Evolutionary conservation across 1,284 basidiomycete species (phyloP), one percentile per base, ranked within the genome.

Genomic region (Vanrija sp.): DNA sequence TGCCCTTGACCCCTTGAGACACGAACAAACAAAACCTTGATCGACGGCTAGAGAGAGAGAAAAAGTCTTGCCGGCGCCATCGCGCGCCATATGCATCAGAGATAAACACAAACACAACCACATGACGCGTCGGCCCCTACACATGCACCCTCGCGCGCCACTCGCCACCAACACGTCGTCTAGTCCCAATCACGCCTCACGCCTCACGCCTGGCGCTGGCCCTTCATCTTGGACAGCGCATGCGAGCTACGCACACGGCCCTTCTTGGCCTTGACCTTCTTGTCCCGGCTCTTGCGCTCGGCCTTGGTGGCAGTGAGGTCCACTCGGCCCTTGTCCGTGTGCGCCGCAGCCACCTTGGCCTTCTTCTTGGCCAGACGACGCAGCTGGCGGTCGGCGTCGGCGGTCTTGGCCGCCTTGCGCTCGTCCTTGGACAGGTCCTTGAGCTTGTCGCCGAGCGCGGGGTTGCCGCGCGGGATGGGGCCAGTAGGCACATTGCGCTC

Each of bases 321-420:
- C 31, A 75, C 66, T 1, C 64, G 65, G 72, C 92, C 90, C 81
- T 93, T 95, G 37, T 65, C 64, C 22, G 19, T 38, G 46, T 57
- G 57, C 20, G 47, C 57, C 43, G 60, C 27, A 5, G 53, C 53
- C 15, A 58, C 49, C 45, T 64, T 64, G 46, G 83, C 79, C 75
- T 87, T 86, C 77, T 94, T 94, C 83, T 96, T 96, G 44, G 89
- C 89, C 66, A 93, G 69, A 48, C 93, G 81, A 48, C 93, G 78
- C 41, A 86, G 87, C 43, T 90, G 79, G 41, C 93, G 84, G 50
- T 88, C 87, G 0, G 84, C 80, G 67, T 96, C 87, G 16, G 80
- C 66, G 0, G 84, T 80, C 76, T 97, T 97, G 63, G 79, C 83
- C 41, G 82, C 78, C 77, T 94, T 95, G 54, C 93, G 83, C 59